phyloP scores from a whole-genome alignment of 1,284 basidiomycete species.

The Kalmanozyma brasiliensis region DNA sequence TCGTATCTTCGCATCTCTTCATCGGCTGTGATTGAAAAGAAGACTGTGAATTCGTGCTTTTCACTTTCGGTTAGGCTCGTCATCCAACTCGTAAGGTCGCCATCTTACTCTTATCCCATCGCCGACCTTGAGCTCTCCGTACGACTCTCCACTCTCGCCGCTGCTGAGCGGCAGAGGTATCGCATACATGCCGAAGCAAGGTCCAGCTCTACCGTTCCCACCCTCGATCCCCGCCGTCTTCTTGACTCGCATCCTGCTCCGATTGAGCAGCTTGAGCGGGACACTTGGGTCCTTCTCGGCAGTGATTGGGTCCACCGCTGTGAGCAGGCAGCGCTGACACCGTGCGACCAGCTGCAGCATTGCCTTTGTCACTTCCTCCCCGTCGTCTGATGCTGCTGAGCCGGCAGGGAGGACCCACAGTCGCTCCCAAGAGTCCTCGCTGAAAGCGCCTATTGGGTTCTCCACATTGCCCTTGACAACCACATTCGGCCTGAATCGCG shows the following conservation, averaged over 20 bases:
- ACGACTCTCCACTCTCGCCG: slow-evolving; percentile 9
- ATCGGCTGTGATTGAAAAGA: neutral
- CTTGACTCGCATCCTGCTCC: slow-evolving; percentile 43
- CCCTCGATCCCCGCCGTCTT: slow-evolving; percentile 16
- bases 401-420: slow-evolving; percentile 47
- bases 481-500: slow-evolving; percentile 54
- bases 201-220: slow-evolving; percentile 33
- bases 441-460: slow-evolving; percentile 18
- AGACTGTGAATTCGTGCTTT: too few relatives aligned
- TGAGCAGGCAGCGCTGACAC: slow-evolving; percentile 55
- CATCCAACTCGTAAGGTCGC: slow-evolving; percentile 28
- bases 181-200: slow-evolving; percentile 61
- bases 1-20: too few relatives aligned
- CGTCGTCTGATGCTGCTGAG: neutral
- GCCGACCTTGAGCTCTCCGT: slow-evolving; percentile 24
- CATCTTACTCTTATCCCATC: slow-evolving; percentile 40
- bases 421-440: slow-evolving; percentile 53
- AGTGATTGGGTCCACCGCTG: slow-evolving; percentile 53
- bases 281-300: slow-evolving; percentile 50
- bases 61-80: slow-evolving; percentile 26
- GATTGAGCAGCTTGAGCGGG: slow-evolving; percentile 45
- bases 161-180: slow-evolving; percentile 31
- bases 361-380: slow-evolving; percentile 4
- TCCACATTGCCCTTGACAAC: slow-evolving; percentile 11
- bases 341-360: slow-evolving; percentile 52